A percentile compares a stretch with the other conserved stretches of the same genome.
These are phyloP conservation scores for Podospora anserina DNA, from an alignment of 495 filamentous ascomycete genomes.

Conservation along the genomic window DNA sequence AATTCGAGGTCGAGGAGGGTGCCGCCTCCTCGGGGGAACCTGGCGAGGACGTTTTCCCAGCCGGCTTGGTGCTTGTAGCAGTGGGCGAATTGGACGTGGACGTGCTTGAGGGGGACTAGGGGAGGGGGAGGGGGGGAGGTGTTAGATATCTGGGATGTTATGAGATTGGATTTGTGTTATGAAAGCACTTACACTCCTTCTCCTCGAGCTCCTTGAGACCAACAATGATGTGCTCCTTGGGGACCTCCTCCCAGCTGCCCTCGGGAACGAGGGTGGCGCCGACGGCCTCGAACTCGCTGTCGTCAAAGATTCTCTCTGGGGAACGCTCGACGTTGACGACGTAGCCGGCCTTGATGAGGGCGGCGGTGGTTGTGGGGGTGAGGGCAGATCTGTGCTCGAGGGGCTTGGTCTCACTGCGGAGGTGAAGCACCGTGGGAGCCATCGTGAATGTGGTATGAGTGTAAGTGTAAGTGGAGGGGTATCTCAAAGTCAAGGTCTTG, in stretches of 20 bases:
- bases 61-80: slow-evolving; percentile 77
- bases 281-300: slow-evolving; percentile 58
- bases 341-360: slow-evolving; percentile 80
- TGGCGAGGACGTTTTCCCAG: slow-evolving; percentile 76
- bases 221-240: slow-evolving; percentile 77
- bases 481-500: background rate
- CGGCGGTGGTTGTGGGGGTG: slow-evolving; percentile 64
- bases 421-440: slow-evolving; percentile 44
- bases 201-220: slow-evolving; percentile 94
- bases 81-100: slow-evolving; percentile 80
- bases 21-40: slow-evolving; percentile 80
- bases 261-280: slow-evolving; percentile 78
- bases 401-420: slow-evolving; percentile 52
- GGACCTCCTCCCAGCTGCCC: slow-evolving; percentile 73
- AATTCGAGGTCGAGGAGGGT: slow-evolving; percentile 90
- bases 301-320: slow-evolving; percentile 78
- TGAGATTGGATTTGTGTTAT: background rate
- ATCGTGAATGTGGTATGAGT: slow-evolving; percentile 21
- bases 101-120: slow-evolving; percentile 75
- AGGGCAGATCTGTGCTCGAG: slow-evolving; percentile 56
- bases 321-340: slow-evolving; percentile 78
- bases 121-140: background rate
- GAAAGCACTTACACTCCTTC: slow-evolving; percentile 58
- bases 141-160: background rate
- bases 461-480: background rate